Evolutionary conservation across 2,329 filamentous ascomycete species (phyloP), one percentile per base, ranked within the genome.

Genomic region (Hypoxylon sp.): DNA sequence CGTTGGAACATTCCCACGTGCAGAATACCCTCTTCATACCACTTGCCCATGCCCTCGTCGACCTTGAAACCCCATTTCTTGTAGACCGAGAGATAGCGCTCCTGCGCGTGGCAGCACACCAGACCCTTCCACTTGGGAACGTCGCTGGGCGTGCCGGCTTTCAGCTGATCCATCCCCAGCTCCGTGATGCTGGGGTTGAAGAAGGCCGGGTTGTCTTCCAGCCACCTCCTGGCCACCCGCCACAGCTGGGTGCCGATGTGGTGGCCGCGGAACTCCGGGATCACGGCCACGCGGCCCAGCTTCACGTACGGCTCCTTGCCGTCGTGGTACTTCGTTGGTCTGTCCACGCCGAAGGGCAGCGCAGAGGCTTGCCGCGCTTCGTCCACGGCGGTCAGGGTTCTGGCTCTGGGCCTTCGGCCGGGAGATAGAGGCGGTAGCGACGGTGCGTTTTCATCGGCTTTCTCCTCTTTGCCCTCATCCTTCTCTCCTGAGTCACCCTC

Each of bases 11-110:
- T 95, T 52, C 89, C 91, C 12, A 95, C 79, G 75, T 96, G 91
- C 59, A 82, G 77, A 45, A 96, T 93, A 3, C 88, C 90, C 65
- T 94, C 91, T 70, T 97, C 91, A 55, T 79, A 77, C 91, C 91
- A 97, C 21, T 69, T 78, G 1, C 90, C 89, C 81, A 93, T 83
- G 7, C 72, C 76, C 64, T 88, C 79, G 70, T 97, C 91, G 7
- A 82, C 75, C 55, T 76, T 72, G 69, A 96, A 97, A 0, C 91
- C 91, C 71, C 87, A 81, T 65, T 77, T 81, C 64, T 75, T 73
- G 84, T 91, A 97, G 60, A 86, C 75, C 19, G 71, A 73, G 58
- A 84, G 78, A 9, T 88, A 83, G 21, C 75, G 70, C 46, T 80
- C 78, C 73, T 96, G 91, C 2, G 91, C 89, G 75, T 97, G 92